Base-by-base conservation (phyloP, 176 grass and related monocot genomes). In the Hsuehochloa calcarea region DNA sequence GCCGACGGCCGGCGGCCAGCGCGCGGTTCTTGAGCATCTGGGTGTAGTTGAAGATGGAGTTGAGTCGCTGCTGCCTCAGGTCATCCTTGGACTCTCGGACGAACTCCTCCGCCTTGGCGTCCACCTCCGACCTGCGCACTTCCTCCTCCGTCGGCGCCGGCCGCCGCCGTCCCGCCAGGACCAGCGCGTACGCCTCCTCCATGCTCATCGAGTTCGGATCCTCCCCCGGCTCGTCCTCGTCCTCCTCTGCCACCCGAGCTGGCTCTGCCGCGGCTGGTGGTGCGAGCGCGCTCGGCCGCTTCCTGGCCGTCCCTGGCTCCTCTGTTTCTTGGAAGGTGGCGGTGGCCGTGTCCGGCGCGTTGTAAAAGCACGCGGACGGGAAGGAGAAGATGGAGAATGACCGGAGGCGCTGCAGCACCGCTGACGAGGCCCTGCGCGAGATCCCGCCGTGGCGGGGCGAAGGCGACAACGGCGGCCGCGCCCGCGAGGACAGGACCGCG, bases 11-110 rank as follows among this genome's bases (percentile, higher is more conserved):
- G 8, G 9, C 44, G 79, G 45, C 84, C 5, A 12, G 5, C 3
- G 78, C 85, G 16, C 84, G 79, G 72, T 38, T 23, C 80, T 84
- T 83, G 74, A 90, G 89, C 89, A 80, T 90, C 74, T 87, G 85
- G 67, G 89, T 91, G 89, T 91, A 91, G 80, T 84, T 87, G 85
- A 63, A 75, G 89, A 91, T 87, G 80, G 89, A 91, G 34, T 75
- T 51, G 63, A 91, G 89, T 6, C 89, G 80, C 89, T 80, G 81
- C 85, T 64, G 80, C 75, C 85, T 66, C 3, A 70, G 62, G 6
- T 87, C 80, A 54, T 91, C 85, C 75, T 74, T 69, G 68, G 80
- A 90, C 49, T 49, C 50, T 4, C 6, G 49, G 46, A 87, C 75
- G 75, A 87, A 80, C 81, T 91, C 80, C 31, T 80, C 89, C 44